Base-by-base conservation (phyloP, 768 basidiomycete genomes). In the Lactarius akahatsu region DNA sequence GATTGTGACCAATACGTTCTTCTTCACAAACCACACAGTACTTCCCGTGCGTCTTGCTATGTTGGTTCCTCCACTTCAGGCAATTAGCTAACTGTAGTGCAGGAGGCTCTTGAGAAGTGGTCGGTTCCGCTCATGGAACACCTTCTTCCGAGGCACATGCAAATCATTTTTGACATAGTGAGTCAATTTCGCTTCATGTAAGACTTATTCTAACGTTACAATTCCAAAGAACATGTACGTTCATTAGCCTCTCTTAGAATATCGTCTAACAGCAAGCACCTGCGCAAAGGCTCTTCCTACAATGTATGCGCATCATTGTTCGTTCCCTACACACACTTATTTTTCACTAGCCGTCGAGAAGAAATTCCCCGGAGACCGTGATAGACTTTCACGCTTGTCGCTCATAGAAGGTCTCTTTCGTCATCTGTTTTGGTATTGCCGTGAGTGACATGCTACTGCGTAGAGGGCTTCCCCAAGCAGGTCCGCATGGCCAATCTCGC, bases 21-120 rank as follows among this genome's bases (percentile, higher is more conserved):
- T 92, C 77, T 98, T 94, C 80, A 98, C 95, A 11, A 97, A 96
- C 76, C 95, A 94, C 77, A 94, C 92, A 9, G 95, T 98, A 36
- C 81, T 97, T 36, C 92, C 94, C 28, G 93, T 90, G 47, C 72
- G 86, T 82, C 71, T 57, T 58, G 18, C 65, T 40, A 40, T 40
- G 13, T 7, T 55, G 45, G 56, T 16, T 23, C 20, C 2, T 45
- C 28, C 45, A 68, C 11, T n/a, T 26, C 45, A n/a, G 10, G 40
- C n/a, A 62, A 15, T 2, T 34, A 20, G 2, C 41, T 40, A 47
- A 69, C 20, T 40, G 20, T 47, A 70, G 23, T 32, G 69, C 62
- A 90, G 89, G 90, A 92, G 81, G 90, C 90, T 1, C 77, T 92
- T 28, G 90, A 92, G 80, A 97, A 92, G 77, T 99, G 97, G 97